phyloP scores from a whole-genome alignment of 2,329 filamentous ascomycete species.

The Trematosphaeria pertusa region DNA sequence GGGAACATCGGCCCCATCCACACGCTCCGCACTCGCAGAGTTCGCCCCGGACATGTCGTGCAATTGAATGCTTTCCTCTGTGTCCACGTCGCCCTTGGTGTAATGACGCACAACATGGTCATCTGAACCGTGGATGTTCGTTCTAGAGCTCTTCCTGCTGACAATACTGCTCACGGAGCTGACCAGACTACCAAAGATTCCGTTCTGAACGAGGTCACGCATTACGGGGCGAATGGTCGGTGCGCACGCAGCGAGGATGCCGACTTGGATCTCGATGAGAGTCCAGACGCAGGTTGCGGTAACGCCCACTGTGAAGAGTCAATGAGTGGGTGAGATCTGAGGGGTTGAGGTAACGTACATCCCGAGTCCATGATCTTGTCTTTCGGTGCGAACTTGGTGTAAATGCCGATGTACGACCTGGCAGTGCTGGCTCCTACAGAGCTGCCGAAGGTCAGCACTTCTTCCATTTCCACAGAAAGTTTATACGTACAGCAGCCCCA shows the following conservation, averaged over 20 bases:
- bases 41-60: constrained; percentile 4
- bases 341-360: not conserved
- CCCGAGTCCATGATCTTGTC: constrained; percentile 7
- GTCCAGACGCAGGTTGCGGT: constrained; percentile 11
- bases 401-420: constrained; percentile 11
- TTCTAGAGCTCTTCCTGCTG: constrained; percentile 1
- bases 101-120: too few relatives aligned
- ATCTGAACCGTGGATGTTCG: not conserved
- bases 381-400: constrained; percentile 6
- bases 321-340: not conserved
- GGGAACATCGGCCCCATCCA: not conserved
- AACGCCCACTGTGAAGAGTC: not conserved
- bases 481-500: constrained; percentile 12
- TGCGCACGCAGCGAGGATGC: constrained; percentile 13
- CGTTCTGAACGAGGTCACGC: too few relatives aligned
- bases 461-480: not conserved
- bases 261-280: constrained; percentile 13
- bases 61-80: constrained; percentile 2
- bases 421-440: constrained; percentile 13
- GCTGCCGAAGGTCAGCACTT: not conserved
- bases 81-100: not conserved
- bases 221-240: constrained; percentile 12
- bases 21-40: too few relatives aligned
- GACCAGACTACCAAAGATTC: not conserved
- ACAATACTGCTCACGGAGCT: constrained; percentile 1